Evolutionary conservation across 805 yeast genomes (phyloP), one percentile per base, ranked within the genome.

Genomic region (Suhomyces sp.): DNA sequence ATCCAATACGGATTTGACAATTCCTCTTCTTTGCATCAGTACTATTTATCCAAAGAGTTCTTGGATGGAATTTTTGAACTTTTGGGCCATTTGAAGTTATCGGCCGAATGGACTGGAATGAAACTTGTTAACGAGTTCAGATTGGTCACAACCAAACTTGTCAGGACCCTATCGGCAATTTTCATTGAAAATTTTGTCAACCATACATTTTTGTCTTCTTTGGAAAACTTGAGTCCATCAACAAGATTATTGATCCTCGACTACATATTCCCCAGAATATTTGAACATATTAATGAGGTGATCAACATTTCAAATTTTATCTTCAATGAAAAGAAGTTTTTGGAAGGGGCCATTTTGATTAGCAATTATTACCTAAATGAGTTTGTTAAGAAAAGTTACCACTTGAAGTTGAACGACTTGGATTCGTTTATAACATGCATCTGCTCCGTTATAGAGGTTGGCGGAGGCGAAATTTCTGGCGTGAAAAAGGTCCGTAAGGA

Each of bases 51-150:
- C 19, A 67, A 62, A 46, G 71, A 63, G 10, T 75, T 75, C 68
- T 53, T 75, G 4, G 79, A 74, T 47, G 74, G 78, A 2, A 56
- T 68, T 0, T 70, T 72, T 54, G 79, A 74, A 49, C 56, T 73
- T 7, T 53, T 73, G 17, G 77, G 74, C 1, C 68, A 72, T 44
- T 53, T 74, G 10, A 64, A 62, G 45, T 51, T 71, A 8, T 58
- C 68, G 5, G 46, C 65, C 6, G 54, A 60, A 5, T 68, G 74
- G 71, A 42, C 57, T n/a, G 51, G 60, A 23, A 42, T 57, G 13
- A 65, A 61, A 3, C 51, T 65, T 12, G 31, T 46, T 12, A 33
- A 48, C 24, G 50, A 54, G 51, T 57, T 69, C 42, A 47, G 54
- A 15, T 33, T 49, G 4, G 61, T 67, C 26, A 62, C 60, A 29